These are phyloP conservation scores for Verticillium nonalfalfae DNA, from an alignment of 2,329 filamentous ascomycete species.

Conservation along the genomic window DNA sequence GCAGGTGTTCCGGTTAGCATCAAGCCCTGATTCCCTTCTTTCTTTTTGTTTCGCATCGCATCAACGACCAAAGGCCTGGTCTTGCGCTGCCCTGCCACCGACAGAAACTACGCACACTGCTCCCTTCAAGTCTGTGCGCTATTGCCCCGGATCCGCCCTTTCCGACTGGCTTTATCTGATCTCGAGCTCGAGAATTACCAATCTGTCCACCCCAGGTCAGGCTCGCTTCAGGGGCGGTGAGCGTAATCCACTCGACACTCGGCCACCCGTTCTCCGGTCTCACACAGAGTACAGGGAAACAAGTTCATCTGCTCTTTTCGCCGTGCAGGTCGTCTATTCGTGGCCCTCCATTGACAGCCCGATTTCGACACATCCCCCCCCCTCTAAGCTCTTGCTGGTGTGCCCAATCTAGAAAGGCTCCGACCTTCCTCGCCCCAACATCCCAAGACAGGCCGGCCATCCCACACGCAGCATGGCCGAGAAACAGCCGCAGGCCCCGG, in stretches of 20 bases:
- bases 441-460: not conserved
- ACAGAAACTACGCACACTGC: not conserved
- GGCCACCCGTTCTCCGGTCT: not conserved
- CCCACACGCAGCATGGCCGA: not conserved
- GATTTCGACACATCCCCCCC: not conserved
- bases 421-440: too few relatives aligned
- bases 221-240: not conserved
- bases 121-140: not conserved
- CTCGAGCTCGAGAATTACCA: not conserved
- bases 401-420: too few relatives aligned
- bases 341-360: not conserved
- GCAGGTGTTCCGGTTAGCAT: not conserved
- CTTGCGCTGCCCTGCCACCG: not conserved
- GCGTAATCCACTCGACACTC: not conserved
- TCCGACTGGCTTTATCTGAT: not conserved
- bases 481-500: not conserved
- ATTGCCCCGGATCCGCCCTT: not conserved
- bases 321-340: not conserved
- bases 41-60: not conserved
- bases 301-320: not conserved
- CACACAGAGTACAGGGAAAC: not conserved
- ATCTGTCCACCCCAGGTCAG: not conserved
- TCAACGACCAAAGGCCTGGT: not conserved
- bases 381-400: too few relatives aligned
- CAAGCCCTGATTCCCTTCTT: not conserved